phyloP scores from a whole-genome alignment of 1,284 basidiomycete species.

The Tilletiopsis washingtonensis region DNA sequence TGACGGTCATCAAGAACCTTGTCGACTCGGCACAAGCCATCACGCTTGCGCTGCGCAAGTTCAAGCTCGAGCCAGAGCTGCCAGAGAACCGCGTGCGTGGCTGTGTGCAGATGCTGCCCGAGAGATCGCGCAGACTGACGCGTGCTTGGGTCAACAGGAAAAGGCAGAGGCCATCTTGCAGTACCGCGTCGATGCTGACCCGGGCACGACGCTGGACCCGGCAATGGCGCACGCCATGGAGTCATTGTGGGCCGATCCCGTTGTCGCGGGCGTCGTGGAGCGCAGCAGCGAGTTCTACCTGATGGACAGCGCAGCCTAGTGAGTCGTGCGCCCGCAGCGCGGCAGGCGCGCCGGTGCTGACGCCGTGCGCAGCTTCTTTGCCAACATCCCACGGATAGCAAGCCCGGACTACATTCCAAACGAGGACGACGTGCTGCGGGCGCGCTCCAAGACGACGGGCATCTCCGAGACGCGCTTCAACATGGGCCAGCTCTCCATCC shows the following conservation, averaged over 20 bases:
- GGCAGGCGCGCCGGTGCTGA: too few species aligned
- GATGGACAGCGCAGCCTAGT: slow-evolving; percentile 93
- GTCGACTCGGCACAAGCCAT: slow-evolving; percentile 70
- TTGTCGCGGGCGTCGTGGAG: slow-evolving; percentile 78
- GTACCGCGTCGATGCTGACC: slow-evolving; percentile 40
- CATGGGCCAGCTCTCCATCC: slow-evolving; percentile 49
- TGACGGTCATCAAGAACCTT: slow-evolving; percentile 56
- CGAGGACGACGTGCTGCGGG: slow-evolving; percentile 79
- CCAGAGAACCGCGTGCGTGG: slow-evolving; percentile 63
- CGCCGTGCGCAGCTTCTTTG: slow-evolving; percentile 86
- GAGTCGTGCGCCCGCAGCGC: slow-evolving; percentile 51
- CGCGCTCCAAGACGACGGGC: slow-evolving; percentile 82
- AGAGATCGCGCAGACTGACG: neutral
- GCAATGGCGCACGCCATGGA: slow-evolving; percentile 64
- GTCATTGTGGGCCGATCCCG: slow-evolving; percentile 81
- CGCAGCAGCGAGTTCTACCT: slow-evolving; percentile 82
- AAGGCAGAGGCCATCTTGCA: slow-evolving; percentile 54
- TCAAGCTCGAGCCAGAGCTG: slow-evolving; percentile 72
- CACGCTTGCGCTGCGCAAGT: slow-evolving; percentile 79
- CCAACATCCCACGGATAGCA: slow-evolving; percentile 73
- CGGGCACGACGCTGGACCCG: slow-evolving; percentile 46
- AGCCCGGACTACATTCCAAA: slow-evolving; percentile 72
- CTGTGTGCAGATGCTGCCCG: slow-evolving; percentile 6
- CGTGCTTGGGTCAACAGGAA: slow-evolving; percentile 49
- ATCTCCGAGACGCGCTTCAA: slow-evolving; percentile 71